Evolutionary conservation across 257 asterid species (phyloP), one percentile per base, ranked within the genome.

Genomic region (Nicotiana benthamiana): DNA sequence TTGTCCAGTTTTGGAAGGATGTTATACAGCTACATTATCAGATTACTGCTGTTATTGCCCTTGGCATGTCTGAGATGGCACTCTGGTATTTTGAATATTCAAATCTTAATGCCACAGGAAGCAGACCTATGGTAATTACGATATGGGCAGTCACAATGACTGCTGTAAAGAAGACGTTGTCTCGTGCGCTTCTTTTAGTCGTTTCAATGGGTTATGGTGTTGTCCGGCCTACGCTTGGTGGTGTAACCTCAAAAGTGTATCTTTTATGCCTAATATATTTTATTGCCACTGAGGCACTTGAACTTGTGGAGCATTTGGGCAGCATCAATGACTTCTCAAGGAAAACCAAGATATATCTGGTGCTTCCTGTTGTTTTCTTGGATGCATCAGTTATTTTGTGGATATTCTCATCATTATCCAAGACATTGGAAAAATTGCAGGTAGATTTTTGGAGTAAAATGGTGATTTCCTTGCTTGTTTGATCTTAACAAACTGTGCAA

Each of bases 1-100:
- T 86, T 72, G 74, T 86, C 46, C 84, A 60, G 62, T 74, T 48
- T 80, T 80, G 82, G 89, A 86, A 84, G 81, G 87, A 86, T 61
- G 80, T 86, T 26, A 82, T 86, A 75, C 84, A 82, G 52, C 54
- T 86, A 43, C 89, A 86, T 75, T 86, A 82, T 17, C 89, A 86
- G 64, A 86, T 86, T 27, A 80, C 89, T 4, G 87, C 83, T 61
- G 87, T 86, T 46, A 82, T 86, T 67, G 87, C 81, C 79, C 87
- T 86, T 63, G 89, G 89, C 80, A 86, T 86, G 89, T 84, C 79
- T 68, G 89, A 86, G 62, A 86, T 84, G 89, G 84, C 89, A 16
- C 84, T 86, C 75, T 84, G 89, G 89, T 86, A 86, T 67, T 86
- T 53, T 68, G 89, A 86, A 78, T 86, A 86, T 77, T 79, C 86